These are phyloP conservation scores for Fusarium sp. DNA, from an alignment of 2,329 filamentous ascomycete genomes.

Conservation along the genomic window DNA sequence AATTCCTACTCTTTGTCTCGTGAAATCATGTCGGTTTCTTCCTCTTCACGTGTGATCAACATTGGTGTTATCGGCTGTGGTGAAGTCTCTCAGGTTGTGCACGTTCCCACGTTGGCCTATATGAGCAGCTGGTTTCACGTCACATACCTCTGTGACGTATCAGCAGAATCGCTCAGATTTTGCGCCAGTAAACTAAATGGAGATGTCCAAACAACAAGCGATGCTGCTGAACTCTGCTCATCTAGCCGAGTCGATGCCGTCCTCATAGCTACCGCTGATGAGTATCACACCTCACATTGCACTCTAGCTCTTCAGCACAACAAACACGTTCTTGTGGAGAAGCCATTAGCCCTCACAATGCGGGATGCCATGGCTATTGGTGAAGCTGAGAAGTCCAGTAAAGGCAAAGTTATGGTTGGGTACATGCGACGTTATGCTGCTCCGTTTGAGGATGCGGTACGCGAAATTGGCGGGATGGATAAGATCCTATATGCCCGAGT, in stretches of 20 bases:
- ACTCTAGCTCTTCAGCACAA: constrained; percentile 64
- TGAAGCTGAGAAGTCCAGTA: constrained; percentile 59
- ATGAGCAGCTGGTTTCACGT: constrained; percentile 60
- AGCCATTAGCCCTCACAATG: constrained; percentile 66
- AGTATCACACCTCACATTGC: constrained; percentile 65
- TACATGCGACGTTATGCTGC: constrained; percentile 72
- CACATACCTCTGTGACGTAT: constrained; percentile 66
- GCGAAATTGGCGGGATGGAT: constrained; percentile 64
- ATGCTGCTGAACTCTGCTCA: constrained; percentile 58
- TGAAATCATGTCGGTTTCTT: background rate
- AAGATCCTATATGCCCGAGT: constrained; percentile 68
- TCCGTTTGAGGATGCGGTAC: constrained; percentile 64
- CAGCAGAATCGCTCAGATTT: constrained; percentile 48
- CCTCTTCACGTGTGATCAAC: background rate
- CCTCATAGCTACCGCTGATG: constrained; percentile 65
- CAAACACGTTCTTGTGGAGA: constrained; percentile 71
- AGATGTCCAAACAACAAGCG: constrained; percentile 49
- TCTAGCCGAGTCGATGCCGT: constrained; percentile 64
- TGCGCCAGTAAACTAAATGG: constrained; percentile 44
- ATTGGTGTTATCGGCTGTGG: constrained; percentile 18
- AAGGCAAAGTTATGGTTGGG: constrained; percentile 67
- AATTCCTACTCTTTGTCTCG: too few relatives aligned
- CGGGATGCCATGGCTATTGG: constrained; percentile 61
- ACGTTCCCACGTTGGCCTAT: constrained; percentile 63
- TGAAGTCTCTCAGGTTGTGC: constrained; percentile 59